A percentile compares a stretch with the other conserved stretches of the same genome.
Conservation (phyloP, 1,284 basidiomycete species). For the Tilletia horrida region DNA sequence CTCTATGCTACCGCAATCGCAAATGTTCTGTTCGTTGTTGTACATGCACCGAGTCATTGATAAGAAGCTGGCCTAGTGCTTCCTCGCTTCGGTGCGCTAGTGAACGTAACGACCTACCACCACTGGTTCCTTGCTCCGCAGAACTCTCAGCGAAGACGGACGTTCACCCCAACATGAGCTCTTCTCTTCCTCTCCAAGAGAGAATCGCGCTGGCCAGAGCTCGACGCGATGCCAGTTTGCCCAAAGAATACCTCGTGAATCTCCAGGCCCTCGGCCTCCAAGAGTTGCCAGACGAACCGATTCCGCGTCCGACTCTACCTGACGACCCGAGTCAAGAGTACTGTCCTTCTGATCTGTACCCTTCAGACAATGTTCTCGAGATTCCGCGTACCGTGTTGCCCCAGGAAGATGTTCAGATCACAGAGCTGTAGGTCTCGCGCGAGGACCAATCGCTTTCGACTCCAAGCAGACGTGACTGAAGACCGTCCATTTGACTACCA, state of each 20-base stretch:
- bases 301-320: slow-evolving; percentile 27
- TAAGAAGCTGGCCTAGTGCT: no score
- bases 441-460: not conserved
- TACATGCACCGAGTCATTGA: no score
- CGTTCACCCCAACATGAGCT: no score
- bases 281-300: slow-evolving; percentile 25
- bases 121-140: no score
- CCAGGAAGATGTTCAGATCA: slow-evolving; percentile 31
- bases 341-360: slow-evolving; percentile 29
- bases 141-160: no score
- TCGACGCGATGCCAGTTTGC: slow-evolving; percentile 29
- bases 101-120: no score
- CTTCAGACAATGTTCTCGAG: slow-evolving; percentile 23
- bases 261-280: slow-evolving; percentile 22
- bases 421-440: slow-evolving; percentile 20
- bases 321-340: slow-evolving; percentile 22
- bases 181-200: not conserved
- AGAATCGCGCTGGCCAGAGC: slow-evolving; percentile 13
- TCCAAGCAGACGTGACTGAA: not conserved
- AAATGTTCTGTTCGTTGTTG: no score
- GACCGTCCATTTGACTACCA: not conserved
- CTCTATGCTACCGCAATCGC: no score
- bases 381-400: slow-evolving; percentile 27
- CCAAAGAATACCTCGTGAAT: slow-evolving; percentile 23
- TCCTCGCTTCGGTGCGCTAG: no score